Evolutionary conservation across 1,284 basidiomycete genomes (phyloP), one percentile per base, ranked within the genome.

Genomic region (Chiua sp.): DNA sequence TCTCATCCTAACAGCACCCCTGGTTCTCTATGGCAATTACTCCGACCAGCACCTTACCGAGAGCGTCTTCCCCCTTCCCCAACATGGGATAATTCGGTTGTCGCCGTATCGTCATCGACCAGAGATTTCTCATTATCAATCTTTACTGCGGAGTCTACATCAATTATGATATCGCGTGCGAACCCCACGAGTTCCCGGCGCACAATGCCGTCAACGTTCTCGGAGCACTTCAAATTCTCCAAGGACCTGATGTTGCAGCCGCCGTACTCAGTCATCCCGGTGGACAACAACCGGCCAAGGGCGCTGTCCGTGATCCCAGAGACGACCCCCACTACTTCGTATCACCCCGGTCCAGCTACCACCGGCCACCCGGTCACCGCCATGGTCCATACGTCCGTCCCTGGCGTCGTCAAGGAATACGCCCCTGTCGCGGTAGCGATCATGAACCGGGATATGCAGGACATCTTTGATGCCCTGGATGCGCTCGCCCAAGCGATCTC

Each of bases 391-490:
- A 47, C 65, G 37, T 65, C 70, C 39, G 50, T 74, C 81, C 57
- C 70, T 15, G 47, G 35, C 37, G 26, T 83, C 79, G 23, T 81
- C 83, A 63, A 80, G 49, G 73, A 88, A 63, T 85, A 82, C 59
- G 75, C 77, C 23, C 78, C 79, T 18, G 77, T 79, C 13, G 65
- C 84, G 37, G 65, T 78, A 7, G 77, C 79, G 20, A 74, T 74
- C 32, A 71, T 84, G 26, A 76, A 77, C 13, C 76, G 75, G 54
- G 87, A 90, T 57, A 66, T 87, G 53, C 78, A 82, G 54, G 88
- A 89, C 65, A 77, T 88, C 37, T 68, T 85, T 47, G 82, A 85
- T 39, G 87, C 86, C 3, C 76, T 90, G 28, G 88, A 91, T 64
- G 84, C 82, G 1, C 79, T 91, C 44, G 75, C 80, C 58, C 73